A percentile compares a stretch with the other conserved stretches of the same genome.
These are phyloP conservation scores for Trichosporon inkin DNA, from an alignment of 1,284 basidiomycete genomes.

Conservation along the genomic window DNA sequence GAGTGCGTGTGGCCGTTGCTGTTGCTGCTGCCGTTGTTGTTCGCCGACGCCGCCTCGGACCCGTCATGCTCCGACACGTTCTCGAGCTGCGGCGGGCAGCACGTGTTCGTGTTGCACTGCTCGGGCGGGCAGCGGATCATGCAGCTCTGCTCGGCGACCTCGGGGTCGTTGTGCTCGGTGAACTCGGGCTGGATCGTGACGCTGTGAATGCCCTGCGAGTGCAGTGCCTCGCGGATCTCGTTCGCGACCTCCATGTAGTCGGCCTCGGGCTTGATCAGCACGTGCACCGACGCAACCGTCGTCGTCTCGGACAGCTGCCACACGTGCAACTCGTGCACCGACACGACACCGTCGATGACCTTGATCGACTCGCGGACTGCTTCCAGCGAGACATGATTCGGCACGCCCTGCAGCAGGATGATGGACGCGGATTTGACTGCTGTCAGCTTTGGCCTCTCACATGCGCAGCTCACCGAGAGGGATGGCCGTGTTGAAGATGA, in stretches of 20 bases:
- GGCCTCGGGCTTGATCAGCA: constrained; percentile 67
- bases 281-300: constrained; percentile 92
- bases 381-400: constrained; percentile 80
- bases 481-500: constrained; percentile 93
- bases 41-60: constrained; percentile 8
- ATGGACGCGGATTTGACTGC: constrained; percentile 87
- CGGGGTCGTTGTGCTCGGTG: constrained; percentile 21
- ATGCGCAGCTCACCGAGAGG: constrained; percentile 64
- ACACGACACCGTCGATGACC: constrained; percentile 77
- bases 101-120: constrained; percentile 47
- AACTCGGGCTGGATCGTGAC: constrained; percentile 67
- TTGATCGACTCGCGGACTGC: constrained; percentile 76
- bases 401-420: constrained; percentile 96
- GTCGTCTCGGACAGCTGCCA: constrained; percentile 91
- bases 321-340: constrained; percentile 91
- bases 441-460: constrained; percentile 36
- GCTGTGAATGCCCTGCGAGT: constrained; percentile 88
- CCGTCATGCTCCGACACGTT: constrained; percentile 36
- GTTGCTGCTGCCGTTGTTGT: not conserved
- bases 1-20: constrained; percentile 8
- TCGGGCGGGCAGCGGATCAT: constrained; percentile 52
- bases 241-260: constrained; percentile 90
- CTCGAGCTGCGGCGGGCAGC: constrained; percentile 44
- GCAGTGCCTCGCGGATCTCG: constrained; percentile 75
- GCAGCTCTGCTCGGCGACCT: constrained; percentile 36